phyloP scores from a whole-genome alignment of 768 basidiomycete genomes.

The Russula lepida region DNA sequence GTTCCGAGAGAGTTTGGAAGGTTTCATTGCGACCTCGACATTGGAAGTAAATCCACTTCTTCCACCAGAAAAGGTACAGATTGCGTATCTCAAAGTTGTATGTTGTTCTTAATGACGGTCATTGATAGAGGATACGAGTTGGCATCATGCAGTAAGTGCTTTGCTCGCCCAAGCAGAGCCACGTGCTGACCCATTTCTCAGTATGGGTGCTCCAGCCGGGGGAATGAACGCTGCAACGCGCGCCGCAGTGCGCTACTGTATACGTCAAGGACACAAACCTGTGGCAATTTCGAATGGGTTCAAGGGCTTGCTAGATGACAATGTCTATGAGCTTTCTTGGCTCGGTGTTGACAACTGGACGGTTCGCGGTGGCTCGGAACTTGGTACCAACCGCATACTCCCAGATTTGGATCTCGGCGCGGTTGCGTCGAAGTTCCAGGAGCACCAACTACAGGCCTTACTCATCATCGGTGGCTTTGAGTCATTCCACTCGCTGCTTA shows the following conservation, averaged over 20 bases:
- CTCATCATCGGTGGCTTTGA: conserved; percentile 96
- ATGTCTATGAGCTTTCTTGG: conserved; percentile 82
- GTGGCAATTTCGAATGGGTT: conserved; percentile 94
- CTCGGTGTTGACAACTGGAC: conserved; percentile 96
- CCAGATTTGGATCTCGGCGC: conserved; percentile 83
- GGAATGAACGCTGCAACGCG: conserved; percentile 99
- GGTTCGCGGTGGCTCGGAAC: conserved; percentile 91
- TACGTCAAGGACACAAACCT: conserved; percentile 87
- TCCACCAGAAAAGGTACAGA: conserved; percentile 28
- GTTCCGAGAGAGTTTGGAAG: conserved; percentile 77
- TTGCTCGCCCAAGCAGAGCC: neutral
- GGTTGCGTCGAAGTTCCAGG: conserved; percentile 86
- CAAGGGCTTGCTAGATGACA: conserved; percentile 86
- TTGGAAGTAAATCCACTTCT: conserved; percentile 35
- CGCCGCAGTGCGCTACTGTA: conserved; percentile 87
- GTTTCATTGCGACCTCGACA: conserved; percentile 70
- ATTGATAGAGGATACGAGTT: conserved; percentile 57
- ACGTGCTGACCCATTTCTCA: conserved; percentile 27
- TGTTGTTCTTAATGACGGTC: neutral
- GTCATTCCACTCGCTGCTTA: conserved; percentile 72
- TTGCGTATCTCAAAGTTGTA: neutral
- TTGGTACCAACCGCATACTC: conserved; percentile 89
- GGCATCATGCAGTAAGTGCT: conserved; percentile 72
- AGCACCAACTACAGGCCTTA: conserved; percentile 68
- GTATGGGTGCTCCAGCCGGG: conserved; percentile 94